These are phyloP conservation scores for Neurospora terricola DNA, from an alignment of 495 filamentous ascomycete genomes.

Conservation along the genomic window DNA sequence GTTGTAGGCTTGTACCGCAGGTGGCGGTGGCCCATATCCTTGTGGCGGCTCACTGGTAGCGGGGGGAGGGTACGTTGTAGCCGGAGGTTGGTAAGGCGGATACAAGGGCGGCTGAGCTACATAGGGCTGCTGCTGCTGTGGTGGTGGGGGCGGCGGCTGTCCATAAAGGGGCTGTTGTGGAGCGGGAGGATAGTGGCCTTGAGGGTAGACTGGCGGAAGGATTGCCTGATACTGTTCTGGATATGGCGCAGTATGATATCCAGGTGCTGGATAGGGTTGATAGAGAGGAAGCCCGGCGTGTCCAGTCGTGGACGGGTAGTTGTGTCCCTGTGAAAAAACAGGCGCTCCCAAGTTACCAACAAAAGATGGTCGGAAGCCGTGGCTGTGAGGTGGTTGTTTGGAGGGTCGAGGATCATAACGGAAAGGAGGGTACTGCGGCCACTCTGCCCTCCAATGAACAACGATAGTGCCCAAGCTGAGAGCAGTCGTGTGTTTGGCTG, in stretches of 20 bases:
- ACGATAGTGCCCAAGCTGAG: constrained; percentile 59
- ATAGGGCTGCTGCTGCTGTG: constrained; percentile 13
- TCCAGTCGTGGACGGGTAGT: constrained; percentile 21
- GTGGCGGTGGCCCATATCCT: constrained; percentile 11
- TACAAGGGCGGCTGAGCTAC: constrained; percentile 14
- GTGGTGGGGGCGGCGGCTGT: constrained; percentile 1
- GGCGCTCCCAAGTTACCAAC: background rate
- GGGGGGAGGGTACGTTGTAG: constrained; percentile 12
- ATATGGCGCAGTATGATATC: constrained; percentile 29
- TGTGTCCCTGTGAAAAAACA: constrained; percentile 18
- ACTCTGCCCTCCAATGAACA: constrained; percentile 69
- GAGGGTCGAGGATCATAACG: constrained; percentile 40
- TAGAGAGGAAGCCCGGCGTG: constrained; percentile 18
- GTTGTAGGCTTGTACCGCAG: constrained; percentile 15
- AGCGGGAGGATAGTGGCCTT: constrained; percentile 23
- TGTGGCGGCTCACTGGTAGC: constrained; percentile 11
- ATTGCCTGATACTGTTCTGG: constrained; percentile 22
- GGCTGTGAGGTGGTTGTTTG: constrained; percentile 13
- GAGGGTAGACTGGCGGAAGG: constrained; percentile 13
- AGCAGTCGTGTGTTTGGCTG: constrained; percentile 62
- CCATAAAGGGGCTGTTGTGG: constrained; percentile 22
- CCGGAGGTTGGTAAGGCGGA: constrained; percentile 14
- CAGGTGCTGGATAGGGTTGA: constrained; percentile 28
- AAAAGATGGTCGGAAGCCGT: background rate
- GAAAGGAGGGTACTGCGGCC: constrained; percentile 67